These are phyloP conservation scores for Penicillium janthinellum DNA, from an alignment of 2,329 filamentous ascomycete genomes.

Conservation along the genomic window DNA sequence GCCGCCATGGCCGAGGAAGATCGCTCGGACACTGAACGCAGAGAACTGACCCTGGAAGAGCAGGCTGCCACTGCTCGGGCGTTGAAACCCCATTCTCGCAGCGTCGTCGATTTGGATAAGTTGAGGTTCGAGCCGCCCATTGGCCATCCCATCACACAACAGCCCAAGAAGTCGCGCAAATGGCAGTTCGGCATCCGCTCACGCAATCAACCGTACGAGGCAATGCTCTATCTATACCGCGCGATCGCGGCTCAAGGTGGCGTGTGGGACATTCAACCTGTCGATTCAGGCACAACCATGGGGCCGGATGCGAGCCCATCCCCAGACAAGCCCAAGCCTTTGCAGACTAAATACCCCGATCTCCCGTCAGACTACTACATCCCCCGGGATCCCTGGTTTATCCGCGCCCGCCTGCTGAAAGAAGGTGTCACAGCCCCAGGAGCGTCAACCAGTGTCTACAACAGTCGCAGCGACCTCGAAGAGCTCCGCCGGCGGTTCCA, in stretches of 20 bases:
- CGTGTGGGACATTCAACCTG: constrained; percentile 70
- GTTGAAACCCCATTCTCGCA: constrained; percentile 81
- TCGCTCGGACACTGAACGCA: constrained; percentile 20
- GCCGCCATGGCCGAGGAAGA: constrained; percentile 24
- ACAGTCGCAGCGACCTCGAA: constrained; percentile 46
- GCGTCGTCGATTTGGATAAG: constrained; percentile 66
- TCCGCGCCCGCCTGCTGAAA: constrained; percentile 85
- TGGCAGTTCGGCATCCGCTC: constrained; percentile 99
- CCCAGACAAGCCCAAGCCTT: constrained; percentile 38
- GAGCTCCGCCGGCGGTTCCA: constrained; percentile 45
- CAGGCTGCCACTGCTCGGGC: constrained; percentile 79
- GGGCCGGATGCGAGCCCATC: constrained; percentile 37
- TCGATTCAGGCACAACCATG: constrained; percentile 39
- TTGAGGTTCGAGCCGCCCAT: constrained; percentile 60
- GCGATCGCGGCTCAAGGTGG: constrained; percentile 85
- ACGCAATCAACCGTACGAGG: constrained; percentile 90
- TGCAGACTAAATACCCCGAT: constrained; percentile 49
- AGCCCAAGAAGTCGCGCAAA: constrained; percentile 70
- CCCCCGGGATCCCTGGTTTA: constrained; percentile 94
- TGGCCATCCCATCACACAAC: constrained; percentile 45
- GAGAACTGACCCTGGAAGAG: constrained; percentile 60
- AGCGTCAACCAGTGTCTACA: constrained; percentile 40
- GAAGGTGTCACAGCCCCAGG: constrained; percentile 67
- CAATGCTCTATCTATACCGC: constrained; percentile 92
- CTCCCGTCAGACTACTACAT: constrained; percentile 69